These are phyloP conservation scores for Elsinoe fawcettii DNA, from an alignment of 2,329 filamentous ascomycete genomes.

Conservation along the genomic window DNA sequence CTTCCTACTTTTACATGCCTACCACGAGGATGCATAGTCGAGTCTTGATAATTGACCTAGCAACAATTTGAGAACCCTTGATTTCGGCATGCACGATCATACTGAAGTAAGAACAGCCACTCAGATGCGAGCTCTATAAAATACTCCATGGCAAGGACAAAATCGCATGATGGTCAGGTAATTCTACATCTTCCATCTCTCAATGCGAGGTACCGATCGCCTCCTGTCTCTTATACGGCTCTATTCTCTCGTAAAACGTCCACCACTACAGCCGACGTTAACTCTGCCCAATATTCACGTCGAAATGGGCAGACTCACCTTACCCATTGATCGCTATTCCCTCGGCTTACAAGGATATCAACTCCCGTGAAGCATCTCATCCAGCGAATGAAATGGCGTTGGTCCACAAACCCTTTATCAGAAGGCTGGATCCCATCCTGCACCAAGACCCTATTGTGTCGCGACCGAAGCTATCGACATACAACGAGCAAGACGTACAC, in stretches of 20 bases:
- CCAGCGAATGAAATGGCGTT: background rate
- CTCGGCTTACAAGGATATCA: background rate
- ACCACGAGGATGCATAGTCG: too few relatives aligned
- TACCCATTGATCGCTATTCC: background rate
- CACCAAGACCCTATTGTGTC: background rate
- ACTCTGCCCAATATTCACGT: too few relatives aligned
- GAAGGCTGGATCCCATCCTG: background rate
- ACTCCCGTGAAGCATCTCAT: background rate
- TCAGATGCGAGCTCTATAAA: background rate
- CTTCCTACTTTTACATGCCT: too few relatives aligned
- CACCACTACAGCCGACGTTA: too few relatives aligned
- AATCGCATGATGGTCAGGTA: too few relatives aligned
- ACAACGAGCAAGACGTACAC: background rate
- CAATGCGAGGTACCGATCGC: too few relatives aligned
- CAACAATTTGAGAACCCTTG: too few relatives aligned
- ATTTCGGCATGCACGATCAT: background rate
- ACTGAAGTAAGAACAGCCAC: background rate
- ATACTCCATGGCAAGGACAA: too few relatives aligned
- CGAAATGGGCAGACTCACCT: background rate
- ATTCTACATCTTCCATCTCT: too few relatives aligned
- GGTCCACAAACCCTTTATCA: background rate
- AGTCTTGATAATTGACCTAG: too few relatives aligned
- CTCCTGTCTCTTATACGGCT: too few relatives aligned
- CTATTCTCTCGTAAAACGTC: too few relatives aligned
- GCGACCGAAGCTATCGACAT: background rate